Base-by-base conservation (phyloP, 495 filamentous ascomycete genomes). In the Tuber melanosporum region DNA sequence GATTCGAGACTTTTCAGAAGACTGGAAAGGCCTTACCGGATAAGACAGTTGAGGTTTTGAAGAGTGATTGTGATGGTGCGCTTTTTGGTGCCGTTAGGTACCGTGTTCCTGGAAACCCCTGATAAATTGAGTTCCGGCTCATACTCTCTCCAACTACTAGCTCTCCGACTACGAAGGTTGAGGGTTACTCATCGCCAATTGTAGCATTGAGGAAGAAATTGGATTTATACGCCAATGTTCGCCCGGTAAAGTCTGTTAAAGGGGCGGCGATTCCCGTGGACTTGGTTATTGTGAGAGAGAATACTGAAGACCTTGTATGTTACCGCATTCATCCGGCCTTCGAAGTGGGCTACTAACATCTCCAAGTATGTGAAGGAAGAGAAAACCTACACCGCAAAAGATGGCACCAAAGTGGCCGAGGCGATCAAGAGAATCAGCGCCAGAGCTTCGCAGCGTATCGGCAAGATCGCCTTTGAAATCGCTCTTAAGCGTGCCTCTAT, bases 201-300 rank as follows among this genome's bases (percentile, higher is more conserved):
- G 95, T 99, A 81, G 95, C 94, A 62, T 91, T 99, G 75, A 93
- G 95, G 86, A 99, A 98, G 88, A 90, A 91, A 81, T 90, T 99
- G 73, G 91, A 94, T 86, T 90, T 99, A 72, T 98, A 97, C 86
- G 95, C 96, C 87, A 99, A 99, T 83, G 93, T 99, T 69, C 93
- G 95, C 52, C 95, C 95, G 71, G 95, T 98, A 83, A 98, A 97
- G 88, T 91, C 91, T 71, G 92, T 94, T 75, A 82, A 85, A 43
- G 86, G 86, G 3, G 87, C 86, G 71, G 87, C 87, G 73, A 86
- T 85, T 36, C 90, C 92, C 73, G 94, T 98, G 83, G 95, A 99
- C 87, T 90, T 99, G 82, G 95, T 99, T 83, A 99, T 98, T 79
- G 95, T 98, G 74, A 92, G 95, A 76, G 95, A 99, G 86, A 99